Evolutionary conservation across 1,284 basidiomycete species (phyloP), one percentile per base, ranked within the genome.

Genomic region (Ganoderma sinense): DNA sequence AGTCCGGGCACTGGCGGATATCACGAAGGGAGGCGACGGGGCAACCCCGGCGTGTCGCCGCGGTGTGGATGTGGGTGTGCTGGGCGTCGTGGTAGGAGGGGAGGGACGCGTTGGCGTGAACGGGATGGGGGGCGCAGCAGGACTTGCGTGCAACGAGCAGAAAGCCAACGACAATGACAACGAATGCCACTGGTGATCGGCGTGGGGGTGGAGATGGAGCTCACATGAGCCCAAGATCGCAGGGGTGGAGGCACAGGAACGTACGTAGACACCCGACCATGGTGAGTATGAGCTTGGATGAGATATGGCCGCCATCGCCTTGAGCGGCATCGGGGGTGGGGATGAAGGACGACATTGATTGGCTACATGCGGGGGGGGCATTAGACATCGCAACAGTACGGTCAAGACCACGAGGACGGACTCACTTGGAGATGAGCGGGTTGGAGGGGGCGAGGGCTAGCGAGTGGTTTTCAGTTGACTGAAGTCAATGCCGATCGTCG

Each of bases 141-240:
- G 56, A 33, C 56, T 36, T 58, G 56, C 56, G 56, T 33, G 56
- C 33, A 18, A 58, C 56, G 33, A 58, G 56, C 33, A n/a, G 56
- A 33, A 58, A 58, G 56, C 56, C 56, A 16, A 58, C 4, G 33
- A 58, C 20, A 4, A 58, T 13, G 20, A 6, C 14, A 16, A 18
- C 10, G 33, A 58, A 58, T 6, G 16, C 8, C 31, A 58, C 56
- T 58, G 33, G 56, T 33, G 20, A 58, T 39, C 31, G 33, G 10
- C 23, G 20, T 20, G 33, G 33, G 18, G 20, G 8, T n/a, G 43
- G 20, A 6, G 5, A 45, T 45, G 53, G 31, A 36, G 26, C 29
- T 33, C 53, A 51, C 10, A 55, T 55, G 53, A 55, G 56, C 33
- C 18, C 56, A 58, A 16, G 33, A 23, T 31, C 53, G 33, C 20